Percentiles rank a stretch among this genome's conserved stretches.
These are phyloP conservation scores for Daldinia eschscholtzii DNA, from an alignment of 2,329 filamentous ascomycete genomes.

Conservation along the genomic window DNA sequence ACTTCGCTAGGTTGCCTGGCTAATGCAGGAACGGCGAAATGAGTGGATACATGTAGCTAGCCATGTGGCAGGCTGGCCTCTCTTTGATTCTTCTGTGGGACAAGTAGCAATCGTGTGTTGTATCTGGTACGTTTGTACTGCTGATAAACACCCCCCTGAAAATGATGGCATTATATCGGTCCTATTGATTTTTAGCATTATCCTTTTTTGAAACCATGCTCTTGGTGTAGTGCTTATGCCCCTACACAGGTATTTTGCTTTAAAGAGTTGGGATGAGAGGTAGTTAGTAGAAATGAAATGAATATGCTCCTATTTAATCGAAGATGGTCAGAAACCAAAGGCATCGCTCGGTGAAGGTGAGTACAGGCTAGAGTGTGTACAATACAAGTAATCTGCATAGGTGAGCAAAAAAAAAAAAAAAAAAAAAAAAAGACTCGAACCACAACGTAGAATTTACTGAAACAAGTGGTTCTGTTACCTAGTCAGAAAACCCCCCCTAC, in stretches of 20 bases:
- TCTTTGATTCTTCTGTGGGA: constrained; percentile 26
- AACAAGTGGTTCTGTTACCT: constrained; percentile 30
- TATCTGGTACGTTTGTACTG: constrained; percentile 24
- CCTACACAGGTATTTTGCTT: neutral
- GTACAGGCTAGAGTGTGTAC: neutral
- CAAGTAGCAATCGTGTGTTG: constrained; percentile 13
- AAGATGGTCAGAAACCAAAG: constrained; percentile 3
- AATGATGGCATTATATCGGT: constrained; percentile 40
- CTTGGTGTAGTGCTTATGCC: constrained; percentile 21
- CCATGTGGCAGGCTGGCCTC: constrained; percentile 42
- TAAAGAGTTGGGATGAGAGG: constrained; percentile 2
- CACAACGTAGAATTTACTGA: constrained; percentile 19
- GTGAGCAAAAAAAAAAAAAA: neutral
- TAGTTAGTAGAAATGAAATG: neutral
- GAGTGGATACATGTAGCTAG: constrained; percentile 43
- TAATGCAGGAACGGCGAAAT: constrained; percentile 47
- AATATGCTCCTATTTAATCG: neutral
- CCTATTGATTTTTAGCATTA: constrained; percentile 25
- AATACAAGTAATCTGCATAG: neutral
- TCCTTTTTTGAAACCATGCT: constrained; percentile 8
- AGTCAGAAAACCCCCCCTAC: constrained; percentile 11
- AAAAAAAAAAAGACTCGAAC: constrained; percentile 3
- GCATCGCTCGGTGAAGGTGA: constrained; percentile 12
- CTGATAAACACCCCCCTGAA: constrained; percentile 25
- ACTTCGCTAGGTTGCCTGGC: constrained; percentile 27